A percentile compares a stretch with the other conserved stretches of the same genome.
phyloP scores from a whole-genome alignment of 2,329 filamentous ascomycete species.

The Arthroderma sp. region DNA sequence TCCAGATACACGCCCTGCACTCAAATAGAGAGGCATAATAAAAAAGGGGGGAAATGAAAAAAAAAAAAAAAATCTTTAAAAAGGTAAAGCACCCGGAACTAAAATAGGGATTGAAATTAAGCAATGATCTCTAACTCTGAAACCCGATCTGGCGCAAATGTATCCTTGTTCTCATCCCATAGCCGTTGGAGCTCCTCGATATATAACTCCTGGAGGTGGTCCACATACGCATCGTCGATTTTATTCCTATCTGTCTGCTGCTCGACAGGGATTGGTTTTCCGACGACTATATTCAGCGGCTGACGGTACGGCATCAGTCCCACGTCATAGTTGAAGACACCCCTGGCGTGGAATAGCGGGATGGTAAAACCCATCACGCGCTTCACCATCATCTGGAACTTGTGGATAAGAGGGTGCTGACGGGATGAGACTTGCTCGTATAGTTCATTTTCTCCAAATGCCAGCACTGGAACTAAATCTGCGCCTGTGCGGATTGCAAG shows the following conservation, averaged over 20 bases:
- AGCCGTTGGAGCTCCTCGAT: slow-evolving; percentile 43
- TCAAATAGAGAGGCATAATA: no score
- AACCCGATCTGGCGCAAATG: slow-evolving; percentile 30
- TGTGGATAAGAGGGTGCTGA: slow-evolving; percentile 65
- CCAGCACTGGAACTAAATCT: slow-evolving; percentile 80
- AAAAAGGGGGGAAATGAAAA: no score
- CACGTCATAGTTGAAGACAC: slow-evolving; percentile 95
- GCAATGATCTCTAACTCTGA: slow-evolving; percentile 34
- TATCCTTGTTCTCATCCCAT: slow-evolving; percentile 36
- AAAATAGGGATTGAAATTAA: slow-evolving; percentile 11
- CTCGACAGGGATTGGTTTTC: slow-evolving; percentile 61
- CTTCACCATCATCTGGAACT: slow-evolving; percentile 71
- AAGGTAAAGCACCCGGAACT: no score
- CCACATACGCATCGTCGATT: slow-evolving; percentile 62
- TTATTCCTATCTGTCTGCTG: slow-evolving; percentile 42
- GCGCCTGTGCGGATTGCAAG: slow-evolving; percentile 84
- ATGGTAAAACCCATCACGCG: slow-evolving; percentile 83
- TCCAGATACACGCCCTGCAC: no score
- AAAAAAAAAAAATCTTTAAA: no score
- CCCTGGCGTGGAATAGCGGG: slow-evolving; percentile 76
- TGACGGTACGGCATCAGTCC: slow-evolving; percentile 87
- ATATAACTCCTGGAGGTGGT: slow-evolving; percentile 68
- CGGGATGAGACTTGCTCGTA: slow-evolving; percentile 79
- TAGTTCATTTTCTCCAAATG: slow-evolving; percentile 89
- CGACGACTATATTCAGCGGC: slow-evolving; percentile 80